phyloP scores from a whole-genome alignment of 805 yeast genomes.

The Saturnispora hagleri region DNA sequence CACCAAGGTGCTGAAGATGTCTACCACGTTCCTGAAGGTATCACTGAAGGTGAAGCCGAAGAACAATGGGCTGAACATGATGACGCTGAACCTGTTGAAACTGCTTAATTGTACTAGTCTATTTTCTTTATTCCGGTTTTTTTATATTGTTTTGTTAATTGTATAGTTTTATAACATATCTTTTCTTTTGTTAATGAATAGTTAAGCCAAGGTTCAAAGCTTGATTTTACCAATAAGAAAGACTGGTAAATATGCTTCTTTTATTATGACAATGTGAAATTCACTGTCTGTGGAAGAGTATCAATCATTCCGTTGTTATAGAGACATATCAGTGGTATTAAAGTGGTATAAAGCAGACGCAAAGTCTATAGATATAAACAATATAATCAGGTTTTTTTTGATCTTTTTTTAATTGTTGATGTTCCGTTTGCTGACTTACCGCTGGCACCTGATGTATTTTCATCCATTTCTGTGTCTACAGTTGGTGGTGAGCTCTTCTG shows the following conservation, averaged over 20 bases:
- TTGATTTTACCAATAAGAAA: too few relatives aligned
- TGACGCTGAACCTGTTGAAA: conserved; percentile 9
- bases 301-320: neutral
- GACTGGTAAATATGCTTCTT: too few relatives aligned
- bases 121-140: conserved; percentile 1
- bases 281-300: too few relatives aligned
- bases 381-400: neutral
- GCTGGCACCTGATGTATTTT: neutral
- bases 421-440: neutral
- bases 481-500: conserved; percentile 15
- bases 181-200: neutral
- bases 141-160: neutral
- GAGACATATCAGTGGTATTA: neutral
- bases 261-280: too few relatives aligned
- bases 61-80: conserved; percentile 14
- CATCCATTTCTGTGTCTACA: conserved; percentile 9
- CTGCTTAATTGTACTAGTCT: neutral
- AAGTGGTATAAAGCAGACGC: neutral
- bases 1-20: conserved; percentile 37
- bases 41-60: conserved; percentile 29
- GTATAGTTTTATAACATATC: neutral
- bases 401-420: neutral
- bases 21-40: conserved; percentile 60
- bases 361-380: neutral
- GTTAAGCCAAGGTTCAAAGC: too few relatives aligned